Evolutionary conservation across 352 stramenopile genomes (phyloP), one percentile per base, ranked within the genome.

Genomic region (Phytophthora citricola): DNA sequence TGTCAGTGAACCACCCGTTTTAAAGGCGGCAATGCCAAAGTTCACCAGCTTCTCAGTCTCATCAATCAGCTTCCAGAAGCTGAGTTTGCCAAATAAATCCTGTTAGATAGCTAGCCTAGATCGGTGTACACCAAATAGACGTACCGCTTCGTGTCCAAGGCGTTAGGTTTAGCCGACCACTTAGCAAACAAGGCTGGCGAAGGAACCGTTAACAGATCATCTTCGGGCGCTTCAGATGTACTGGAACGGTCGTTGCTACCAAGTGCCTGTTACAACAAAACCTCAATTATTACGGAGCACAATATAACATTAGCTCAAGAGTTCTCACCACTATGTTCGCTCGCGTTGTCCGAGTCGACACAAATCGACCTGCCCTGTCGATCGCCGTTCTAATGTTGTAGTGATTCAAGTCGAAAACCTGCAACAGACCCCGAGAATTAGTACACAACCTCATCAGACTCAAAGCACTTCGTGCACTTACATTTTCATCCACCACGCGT

Each of bases 11-110:
- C 62, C 69, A 29, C 76, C 75, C 6, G 63, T 76, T 67, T 85
- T 75, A 36, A 92, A 73, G 0, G 70, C 71, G n/a, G 63, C 53
- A 56, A 87, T 81, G 26, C 78, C 77, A 63, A 93, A 93, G 48
- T 89, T 90, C 36, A 90, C 73, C 12, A 91, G 57, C 5, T 76
- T 83, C 61, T 93, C 84, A 7, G 81, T 73, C 24, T 78, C 67
- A 60, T 90, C 69, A 31, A 93, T 76, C 24, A 93, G 58, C 57
- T 88, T 85, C 81, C 80, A 92, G 48, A 92, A 80, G 26, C 81
- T 91, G 49, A 5, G 20, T 40, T 38, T 1, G 2, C 22, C 4
- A 38, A 52, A 39, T 39, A 0, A 17, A 43, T 14, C 41, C 15
- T 40, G 14, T 39, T 6, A 39, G 17, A 15, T n/a, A 22, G 15